A percentile compares a stretch with the other conserved stretches of the same genome.
Conservation (phyloP, 495 filamentous ascomycete genomes). For the Penicillium fimorum region DNA sequence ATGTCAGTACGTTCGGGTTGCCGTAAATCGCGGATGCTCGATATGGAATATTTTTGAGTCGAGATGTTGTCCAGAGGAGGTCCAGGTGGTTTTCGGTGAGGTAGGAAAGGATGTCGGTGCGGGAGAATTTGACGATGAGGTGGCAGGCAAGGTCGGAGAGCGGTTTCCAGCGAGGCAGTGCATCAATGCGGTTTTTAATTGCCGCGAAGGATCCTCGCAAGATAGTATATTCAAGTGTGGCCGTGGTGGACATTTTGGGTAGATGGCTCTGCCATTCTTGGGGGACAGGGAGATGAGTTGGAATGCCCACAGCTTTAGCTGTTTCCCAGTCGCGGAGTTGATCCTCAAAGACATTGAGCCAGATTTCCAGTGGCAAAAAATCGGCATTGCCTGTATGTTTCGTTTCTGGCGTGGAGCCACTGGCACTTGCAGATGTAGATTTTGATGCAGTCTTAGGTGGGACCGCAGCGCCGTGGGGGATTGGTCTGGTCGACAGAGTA, state of each 20-base stretch:
- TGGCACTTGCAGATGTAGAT: constrained; percentile 55
- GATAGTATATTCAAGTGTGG: constrained; percentile 75
- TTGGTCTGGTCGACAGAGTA: constrained; percentile 1
- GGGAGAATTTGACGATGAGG: constrained; percentile 85
- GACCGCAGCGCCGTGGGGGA: background rate
- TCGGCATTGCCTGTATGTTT: constrained; percentile 23
- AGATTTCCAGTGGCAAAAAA: constrained; percentile 76
- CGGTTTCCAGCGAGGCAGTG: constrained; percentile 64
- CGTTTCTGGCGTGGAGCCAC: constrained; percentile 50
- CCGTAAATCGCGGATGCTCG: constrained; percentile 84
- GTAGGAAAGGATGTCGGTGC: constrained; percentile 73
- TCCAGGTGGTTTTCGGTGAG: constrained; percentile 75
- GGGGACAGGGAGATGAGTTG: constrained; percentile 70
- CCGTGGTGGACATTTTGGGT: constrained; percentile 49
- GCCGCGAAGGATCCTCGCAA: constrained; percentile 66
- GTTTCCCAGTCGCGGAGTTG: constrained; percentile 83
- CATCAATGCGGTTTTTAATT: constrained; percentile 65
- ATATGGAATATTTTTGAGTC: constrained; percentile 75
- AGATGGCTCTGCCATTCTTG: constrained; percentile 65
- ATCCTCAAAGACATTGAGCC: constrained; percentile 82
- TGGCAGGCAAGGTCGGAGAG: constrained; percentile 79
- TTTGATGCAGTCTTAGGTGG: constrained; percentile 9
- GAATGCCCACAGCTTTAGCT: constrained; percentile 73
- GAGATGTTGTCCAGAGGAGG: constrained; percentile 79
- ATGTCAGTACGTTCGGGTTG: constrained; percentile 79